Percentiles rank a stretch among this genome's conserved stretches.
Evolutionary conservation across 192 early-diverging fungal genomes (phyloP).

Genomic region (Linnemannia exigua): DNA sequence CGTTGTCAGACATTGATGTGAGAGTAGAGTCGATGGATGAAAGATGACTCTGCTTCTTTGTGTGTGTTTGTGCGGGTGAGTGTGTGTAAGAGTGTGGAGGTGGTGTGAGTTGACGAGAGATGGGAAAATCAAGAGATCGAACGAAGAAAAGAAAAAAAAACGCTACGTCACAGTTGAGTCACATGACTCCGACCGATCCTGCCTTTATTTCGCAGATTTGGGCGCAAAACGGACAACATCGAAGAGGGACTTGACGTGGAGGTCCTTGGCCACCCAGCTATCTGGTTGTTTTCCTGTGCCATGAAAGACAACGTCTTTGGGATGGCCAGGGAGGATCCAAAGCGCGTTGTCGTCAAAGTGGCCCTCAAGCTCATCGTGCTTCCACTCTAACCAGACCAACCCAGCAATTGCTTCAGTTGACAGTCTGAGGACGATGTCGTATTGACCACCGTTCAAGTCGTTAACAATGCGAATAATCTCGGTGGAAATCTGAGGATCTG

Average conservation of each 20-base stretch:
- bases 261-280: neutral
- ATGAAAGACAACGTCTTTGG: conserved; percentile 4
- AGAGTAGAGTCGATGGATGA: neutral
- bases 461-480: neutral
- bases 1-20: neutral
- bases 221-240: neutral
- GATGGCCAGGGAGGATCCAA: conserved; percentile 25
- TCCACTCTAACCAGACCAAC: conserved; percentile 37
- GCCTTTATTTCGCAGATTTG: neutral
- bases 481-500: conserved; percentile 4
- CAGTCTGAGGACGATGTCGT: conserved; percentile 13
- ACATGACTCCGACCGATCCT: neutral
- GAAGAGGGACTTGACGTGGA: conserved; percentile 19
- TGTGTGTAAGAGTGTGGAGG: neutral
- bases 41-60: neutral
- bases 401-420: conserved; percentile 14
- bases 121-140: neutral
- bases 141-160: neutral
- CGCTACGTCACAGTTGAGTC: neutral
- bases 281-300: neutral
- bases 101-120: neutral
- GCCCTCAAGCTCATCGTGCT: conserved; percentile 11
- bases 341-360: conserved; percentile 40
- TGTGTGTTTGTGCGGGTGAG: neutral
- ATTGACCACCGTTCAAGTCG: neutral